Base-by-base conservation (phyloP, 441 rosid species). In the Adansonia grandidieri region DNA sequence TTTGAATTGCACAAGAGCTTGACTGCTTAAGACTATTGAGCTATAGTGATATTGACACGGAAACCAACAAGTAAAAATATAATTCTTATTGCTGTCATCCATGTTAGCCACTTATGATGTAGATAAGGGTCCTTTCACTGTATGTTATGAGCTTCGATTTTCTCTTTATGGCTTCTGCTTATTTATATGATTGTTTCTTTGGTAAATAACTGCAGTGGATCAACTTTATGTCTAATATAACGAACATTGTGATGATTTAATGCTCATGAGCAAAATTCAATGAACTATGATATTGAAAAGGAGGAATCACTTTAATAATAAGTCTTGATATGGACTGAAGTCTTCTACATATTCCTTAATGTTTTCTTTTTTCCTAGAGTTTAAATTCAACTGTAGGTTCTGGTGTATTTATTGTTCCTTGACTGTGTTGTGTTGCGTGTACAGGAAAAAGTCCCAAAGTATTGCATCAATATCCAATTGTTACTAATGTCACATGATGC, bases 401-500 rank as follows among this genome's bases (percentile, higher is more conserved):
- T 24, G 2, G 28, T 50, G 44, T 50, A 50, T 50, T 70, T 24
- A 50, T 70, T 28, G 44, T 9, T 50, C 45, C 19, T 22, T 48
- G 73, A 22, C 19, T 22, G 14, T 51, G 14, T 71, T 14, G 4
- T 54, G 50, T 72, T 72, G 64, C 51, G 56, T 40, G 9, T 17
- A 11, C 19, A 50, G 8, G 56, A n/a, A n/a, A 56, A 17, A 17
- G 32, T 56, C 50, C 32, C n/a, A 2, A 17, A 72, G 63, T 9
- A 11, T 42, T 56, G 64, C 32, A 37, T 72, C 47, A 11, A 72
- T 37, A 40, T 37, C 51, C 51, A 72, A 71, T 72, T 72, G 32
- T n/a, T 72, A 54, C 45, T 37, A 51, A 54, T 5, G 19, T 54
- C 75, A 53, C 50, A 37, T 37, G 75, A 72, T 72, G 75, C 64